Base-by-base conservation (phyloP, 2,329 filamentous ascomycete genomes). In the Ceratocystis cubensis region DNA sequence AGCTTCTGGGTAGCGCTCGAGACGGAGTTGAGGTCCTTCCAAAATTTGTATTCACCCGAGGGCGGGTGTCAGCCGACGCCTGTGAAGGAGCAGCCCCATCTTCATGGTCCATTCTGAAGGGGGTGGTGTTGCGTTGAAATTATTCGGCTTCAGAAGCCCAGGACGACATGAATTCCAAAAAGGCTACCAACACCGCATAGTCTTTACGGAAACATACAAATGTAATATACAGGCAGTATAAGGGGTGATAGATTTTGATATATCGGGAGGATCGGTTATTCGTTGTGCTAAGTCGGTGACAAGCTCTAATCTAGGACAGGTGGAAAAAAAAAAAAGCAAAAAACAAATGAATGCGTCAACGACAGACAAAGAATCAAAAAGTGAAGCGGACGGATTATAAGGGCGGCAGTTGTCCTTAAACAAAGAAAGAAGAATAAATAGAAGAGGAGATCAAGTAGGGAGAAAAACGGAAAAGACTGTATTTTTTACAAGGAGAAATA, bases 181-280 rank as follows among this genome's bases (percentile, higher is more conserved):
- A 44, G 25, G n/a, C 61, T 33, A 33, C 41, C 30, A 48, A 33
- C 61, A 63, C 20, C 25, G 61, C 61, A 63, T 63, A 63, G 41
- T 63, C 46, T 28, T 22, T 48, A 63, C 8, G 33, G 25, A 15
- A 15, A 30, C 25, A 63, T 30, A 5, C 61, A 30, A 63, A 25
- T 17, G 10, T 25, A 30, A n/a, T 41, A 41, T 41, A 41, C 15
- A n/a, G 44, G 15, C 44, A 7, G 25, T 63, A 25, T 33, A 50
- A 17, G 15, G 5, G 30, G 28, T 37, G 15, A 2, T 3, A 20
- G 30, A 20, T 25, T n/a, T 5, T 8, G 5, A 8, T n/a, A 59
- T 15, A 13, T 25, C 25, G 17, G 28, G 7, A 57, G 22, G n/a
- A 33, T 6, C 28, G 22, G 53, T 57, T 25, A 30, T 33, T 15